Base-by-base conservation (phyloP, 2,329 filamentous ascomycete genomes). In the Pochonia chlamydosporia region DNA sequence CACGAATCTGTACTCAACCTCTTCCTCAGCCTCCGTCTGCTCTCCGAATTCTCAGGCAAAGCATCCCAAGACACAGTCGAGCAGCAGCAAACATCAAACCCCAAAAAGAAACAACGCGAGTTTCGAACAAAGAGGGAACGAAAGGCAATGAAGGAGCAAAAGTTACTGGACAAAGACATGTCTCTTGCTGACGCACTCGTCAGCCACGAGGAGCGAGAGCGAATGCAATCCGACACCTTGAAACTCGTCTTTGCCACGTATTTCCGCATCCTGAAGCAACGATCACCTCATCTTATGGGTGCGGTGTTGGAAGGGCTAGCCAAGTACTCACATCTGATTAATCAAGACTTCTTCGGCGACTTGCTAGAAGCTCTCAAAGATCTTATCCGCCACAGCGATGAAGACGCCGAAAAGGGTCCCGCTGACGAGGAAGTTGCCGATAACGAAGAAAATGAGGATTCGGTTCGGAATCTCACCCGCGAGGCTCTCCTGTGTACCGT, bases 291-390 rank as follows among this genome's bases (percentile, higher is more conserved):
- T 55, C 79, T 99, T 16, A 97, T 96, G 89, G 93, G 93, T n/a
- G 91, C 92, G 13, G 91, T 96, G 0, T 78, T 99, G 5, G 93
- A 97, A 71, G 93, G 93, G 24, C 73, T 99, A 20, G 91, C 92
- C 43, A 90, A 90, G 62, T 99, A 95, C 63, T 85, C 91, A 3
- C 93, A 96, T 63, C 78, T 99, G 50, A 99, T 99, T 75, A 99
- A 99, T 70, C 90, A 99, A 62, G 89, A 99, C 63, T 97, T 99
- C 73, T 99, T 99, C 59, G 93, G 92, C 24, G 93, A 99, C 62
- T 76, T 99, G 25, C 79, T 99, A 10, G 93, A 97, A 68, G 92
- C 90, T 1, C 75, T 99, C 33, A 95, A 95, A 65, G 93, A 99
- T 54, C 79, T 99, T 39, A 92, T 97, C 58, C 80, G 82, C 4